These are phyloP conservation scores for Inosperma sp. DNA, from an alignment of 768 basidiomycete species.

Conservation along the genomic window DNA sequence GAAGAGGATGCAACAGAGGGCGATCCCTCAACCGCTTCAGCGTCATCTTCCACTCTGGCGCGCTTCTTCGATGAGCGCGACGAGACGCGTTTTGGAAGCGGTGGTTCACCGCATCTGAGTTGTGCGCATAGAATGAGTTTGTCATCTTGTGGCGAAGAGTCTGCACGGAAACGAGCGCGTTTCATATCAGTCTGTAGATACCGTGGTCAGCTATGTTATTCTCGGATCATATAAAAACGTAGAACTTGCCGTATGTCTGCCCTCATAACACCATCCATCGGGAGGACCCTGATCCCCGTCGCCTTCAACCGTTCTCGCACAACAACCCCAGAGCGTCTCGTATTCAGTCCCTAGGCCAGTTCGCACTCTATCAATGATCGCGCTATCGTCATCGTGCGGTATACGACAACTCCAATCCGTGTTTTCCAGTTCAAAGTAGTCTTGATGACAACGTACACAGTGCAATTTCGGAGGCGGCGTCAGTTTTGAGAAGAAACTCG, in stretches of 20 bases:
- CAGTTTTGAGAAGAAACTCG: constrained; percentile 57
- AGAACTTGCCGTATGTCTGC: constrained; percentile 63
- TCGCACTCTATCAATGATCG: constrained; percentile 60
- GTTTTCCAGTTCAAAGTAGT: constrained; percentile 70
- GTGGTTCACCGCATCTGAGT: constrained; percentile 50
- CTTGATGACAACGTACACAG: constrained; percentile 71
- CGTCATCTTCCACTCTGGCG: constrained; percentile 14
- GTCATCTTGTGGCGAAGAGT: constrained; percentile 63
- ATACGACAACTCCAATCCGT: constrained; percentile 64
- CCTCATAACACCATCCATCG: constrained; percentile 85
- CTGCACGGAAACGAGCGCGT: constrained; percentile 75
- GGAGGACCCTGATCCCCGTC: constrained; percentile 80
- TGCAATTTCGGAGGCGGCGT: constrained; percentile 65
- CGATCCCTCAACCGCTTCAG: background rate
- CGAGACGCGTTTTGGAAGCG: constrained; percentile 19
- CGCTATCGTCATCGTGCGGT: constrained; percentile 77
- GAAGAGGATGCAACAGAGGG: constrained; percentile 6
- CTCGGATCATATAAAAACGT: constrained; percentile 14
- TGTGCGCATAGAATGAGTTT: constrained; percentile 59
- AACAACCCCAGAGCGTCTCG: constrained; percentile 68
- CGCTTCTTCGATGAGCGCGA: constrained; percentile 29
- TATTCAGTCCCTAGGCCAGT: constrained; percentile 32
- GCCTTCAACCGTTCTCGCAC: constrained; percentile 65
- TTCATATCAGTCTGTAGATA: constrained; percentile 56
- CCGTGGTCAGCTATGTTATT: too few species aligned